A percentile compares a stretch with the other conserved stretches of the same genome.
phyloP scores from a whole-genome alignment of 2,329 filamentous ascomycete genomes.

The Ceratocystis destructans region DNA sequence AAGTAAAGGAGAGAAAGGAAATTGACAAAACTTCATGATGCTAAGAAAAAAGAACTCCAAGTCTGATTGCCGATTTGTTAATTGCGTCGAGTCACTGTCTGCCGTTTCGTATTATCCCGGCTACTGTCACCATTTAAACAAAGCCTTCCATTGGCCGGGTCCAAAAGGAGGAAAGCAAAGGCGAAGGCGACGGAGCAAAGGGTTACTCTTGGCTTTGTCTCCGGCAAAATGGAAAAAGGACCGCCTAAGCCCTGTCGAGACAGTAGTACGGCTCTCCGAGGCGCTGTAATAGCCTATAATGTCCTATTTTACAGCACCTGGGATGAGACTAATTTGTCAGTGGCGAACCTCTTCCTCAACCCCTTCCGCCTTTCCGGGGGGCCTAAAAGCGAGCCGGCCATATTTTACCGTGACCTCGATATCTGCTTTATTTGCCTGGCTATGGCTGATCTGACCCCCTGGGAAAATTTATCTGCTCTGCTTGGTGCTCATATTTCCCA shows the following conservation, averaged over 20 bases:
- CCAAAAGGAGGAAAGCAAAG: not conserved
- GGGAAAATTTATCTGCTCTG: no score
- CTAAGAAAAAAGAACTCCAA: not conserved
- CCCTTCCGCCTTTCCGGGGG: not conserved
- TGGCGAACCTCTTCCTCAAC: not conserved
- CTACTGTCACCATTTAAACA: not conserved
- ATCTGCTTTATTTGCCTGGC: not conserved
- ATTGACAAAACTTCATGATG: not conserved
- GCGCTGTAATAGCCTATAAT: no score
- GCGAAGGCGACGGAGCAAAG: not conserved
- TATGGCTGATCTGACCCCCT: no score
- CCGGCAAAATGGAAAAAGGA: constrained; percentile 2
- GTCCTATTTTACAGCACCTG: not conserved
- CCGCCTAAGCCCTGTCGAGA: not conserved
- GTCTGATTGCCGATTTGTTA: not conserved
- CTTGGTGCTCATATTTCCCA: not conserved
- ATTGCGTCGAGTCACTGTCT: not conserved
- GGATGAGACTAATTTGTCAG: not conserved
- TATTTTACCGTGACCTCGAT: not conserved
- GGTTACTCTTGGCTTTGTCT: not conserved
- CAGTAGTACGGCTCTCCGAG: no score
- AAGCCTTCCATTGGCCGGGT: not conserved
- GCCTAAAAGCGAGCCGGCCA: not conserved
- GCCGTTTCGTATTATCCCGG: not conserved
- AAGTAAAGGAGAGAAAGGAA: not conserved